Conservation (phyloP, 1,284 basidiomycete genomes). For the Trametes sp. region DNA sequence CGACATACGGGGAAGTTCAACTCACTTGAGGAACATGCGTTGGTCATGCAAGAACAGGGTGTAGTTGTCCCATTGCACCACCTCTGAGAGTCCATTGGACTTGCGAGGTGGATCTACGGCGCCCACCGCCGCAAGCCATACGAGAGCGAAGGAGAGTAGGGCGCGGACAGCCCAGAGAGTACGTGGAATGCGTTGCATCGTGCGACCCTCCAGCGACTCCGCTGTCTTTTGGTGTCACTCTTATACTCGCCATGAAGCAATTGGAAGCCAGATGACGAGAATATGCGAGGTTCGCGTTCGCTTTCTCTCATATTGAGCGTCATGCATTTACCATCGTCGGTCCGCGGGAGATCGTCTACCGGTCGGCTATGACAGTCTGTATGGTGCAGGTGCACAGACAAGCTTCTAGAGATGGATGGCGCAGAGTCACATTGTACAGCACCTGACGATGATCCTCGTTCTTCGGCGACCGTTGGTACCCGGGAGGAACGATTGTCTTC, state of each 20-base stretch:
- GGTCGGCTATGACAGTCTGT: neutral
- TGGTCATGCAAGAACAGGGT: slow-evolving; percentile 41
- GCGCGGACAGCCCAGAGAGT: neutral
- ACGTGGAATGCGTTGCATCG: neutral
- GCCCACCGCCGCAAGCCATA: neutral
- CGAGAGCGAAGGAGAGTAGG: neutral
- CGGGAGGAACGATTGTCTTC: no score
- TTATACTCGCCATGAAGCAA: neutral
- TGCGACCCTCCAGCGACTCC: neutral
- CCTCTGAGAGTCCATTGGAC: slow-evolving; percentile 40
- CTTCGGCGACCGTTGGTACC: no score
- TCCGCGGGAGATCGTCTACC: neutral
- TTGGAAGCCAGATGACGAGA: no score
- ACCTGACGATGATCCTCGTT: neutral
- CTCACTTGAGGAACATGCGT: slow-evolving; percentile 57
- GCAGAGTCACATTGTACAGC: neutral
- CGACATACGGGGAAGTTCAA: slow-evolving; percentile 7
- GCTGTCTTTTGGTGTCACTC: neutral
- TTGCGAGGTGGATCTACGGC: slow-evolving; percentile 37
- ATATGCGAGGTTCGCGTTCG: no score
- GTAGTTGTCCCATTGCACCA: slow-evolving; percentile 45
- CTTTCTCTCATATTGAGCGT: neutral
- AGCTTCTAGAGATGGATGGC: neutral
- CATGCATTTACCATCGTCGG: neutral
- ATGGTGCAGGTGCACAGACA: neutral